phyloP scores from a whole-genome alignment of 371 early-diverging fungal genomes.

The Mortierella sp. region DNA sequence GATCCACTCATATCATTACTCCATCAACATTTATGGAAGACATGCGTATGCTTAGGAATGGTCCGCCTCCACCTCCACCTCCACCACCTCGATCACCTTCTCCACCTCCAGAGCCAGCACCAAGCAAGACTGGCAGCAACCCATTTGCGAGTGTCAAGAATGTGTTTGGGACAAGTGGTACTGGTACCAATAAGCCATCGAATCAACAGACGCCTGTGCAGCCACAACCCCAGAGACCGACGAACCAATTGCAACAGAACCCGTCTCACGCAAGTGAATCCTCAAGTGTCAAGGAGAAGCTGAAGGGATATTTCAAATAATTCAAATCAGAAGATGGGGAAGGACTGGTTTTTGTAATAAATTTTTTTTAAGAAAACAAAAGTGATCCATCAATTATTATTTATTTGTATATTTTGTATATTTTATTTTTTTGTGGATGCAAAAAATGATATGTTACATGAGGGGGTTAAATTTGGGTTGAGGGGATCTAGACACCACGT shows the following conservation, averaged over 20 bases:
- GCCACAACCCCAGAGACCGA: constrained; percentile 29
- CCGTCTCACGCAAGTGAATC: constrained; percentile 29
- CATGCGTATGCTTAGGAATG: constrained; percentile 60
- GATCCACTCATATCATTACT: constrained; percentile 85
- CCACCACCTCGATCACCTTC: constrained; percentile 57
- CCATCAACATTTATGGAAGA: constrained; percentile 84
- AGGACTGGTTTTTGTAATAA: not conserved
- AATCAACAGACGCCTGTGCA: constrained; percentile 19
- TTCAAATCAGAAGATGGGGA: not conserved
- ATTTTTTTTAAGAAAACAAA: too few species aligned
- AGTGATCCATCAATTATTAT: too few species aligned
- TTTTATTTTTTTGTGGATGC: constrained; percentile 15
- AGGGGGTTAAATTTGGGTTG: not conserved
- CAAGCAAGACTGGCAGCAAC: constrained; percentile 7
- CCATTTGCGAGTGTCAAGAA: constrained; percentile 50
- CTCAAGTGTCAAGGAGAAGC: constrained; percentile 35
- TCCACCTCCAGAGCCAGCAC: constrained; percentile 31
- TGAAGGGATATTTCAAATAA: constrained; percentile 39
- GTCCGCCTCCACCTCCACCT: constrained; percentile 54
- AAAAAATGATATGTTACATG: constrained; percentile 18
- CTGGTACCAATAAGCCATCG: constrained; percentile 6
- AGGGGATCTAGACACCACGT: not conserved
- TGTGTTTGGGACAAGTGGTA: constrained; percentile 28
- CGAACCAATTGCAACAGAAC: constrained; percentile 24
- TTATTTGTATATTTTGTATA: not conserved